Percentiles rank a stretch among this genome's conserved stretches.
Evolutionary conservation across 139 green algal species (phyloP).

Genomic region (Bryopsis sp.): DNA sequence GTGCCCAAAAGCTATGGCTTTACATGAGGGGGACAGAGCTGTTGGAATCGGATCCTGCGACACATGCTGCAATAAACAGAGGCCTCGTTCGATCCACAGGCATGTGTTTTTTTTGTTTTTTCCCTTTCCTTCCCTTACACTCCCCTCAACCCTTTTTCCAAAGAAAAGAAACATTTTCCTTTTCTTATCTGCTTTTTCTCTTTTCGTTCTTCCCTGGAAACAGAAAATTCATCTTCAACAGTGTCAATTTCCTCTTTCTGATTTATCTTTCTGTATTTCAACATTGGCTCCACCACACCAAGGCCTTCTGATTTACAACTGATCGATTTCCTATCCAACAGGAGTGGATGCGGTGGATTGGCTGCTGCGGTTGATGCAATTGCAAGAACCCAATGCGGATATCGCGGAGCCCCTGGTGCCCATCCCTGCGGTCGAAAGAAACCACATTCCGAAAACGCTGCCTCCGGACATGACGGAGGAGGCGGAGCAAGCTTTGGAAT

Average conservation of each 20-base stretch:
- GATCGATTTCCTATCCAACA: neutral
- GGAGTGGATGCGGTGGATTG: constrained; percentile 10
- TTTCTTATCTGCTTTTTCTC: too few species aligned
- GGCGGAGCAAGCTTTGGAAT: neutral
- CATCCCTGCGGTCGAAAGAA: neutral
- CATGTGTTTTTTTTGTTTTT: too few species aligned
- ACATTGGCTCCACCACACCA: too few species aligned
- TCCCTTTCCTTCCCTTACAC: too few species aligned
- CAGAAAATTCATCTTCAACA: neutral
- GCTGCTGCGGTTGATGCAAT: constrained; percentile 16
- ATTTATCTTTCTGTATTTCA: too few species aligned
- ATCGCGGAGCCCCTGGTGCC: constrained; percentile 3
- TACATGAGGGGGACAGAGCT: neutral
- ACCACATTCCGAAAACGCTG: neutral
- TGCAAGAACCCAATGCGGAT: constrained; percentile 15
- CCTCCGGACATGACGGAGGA: neutral
- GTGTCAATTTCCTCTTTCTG: too few species aligned
- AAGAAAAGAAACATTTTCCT: too few species aligned
- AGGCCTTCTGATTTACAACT: too few species aligned
- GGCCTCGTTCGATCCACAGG: too few species aligned
- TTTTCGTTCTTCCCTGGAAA: neutral
- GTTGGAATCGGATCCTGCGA: too few species aligned
- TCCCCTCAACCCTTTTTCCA: too few species aligned
- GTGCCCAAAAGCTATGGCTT: constrained; percentile 11
- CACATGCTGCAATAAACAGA: too few species aligned